These are phyloP conservation scores for Eucalyptus lansdowneana DNA, from an alignment of 345 rosid genomes.

Conservation along the genomic window DNA sequence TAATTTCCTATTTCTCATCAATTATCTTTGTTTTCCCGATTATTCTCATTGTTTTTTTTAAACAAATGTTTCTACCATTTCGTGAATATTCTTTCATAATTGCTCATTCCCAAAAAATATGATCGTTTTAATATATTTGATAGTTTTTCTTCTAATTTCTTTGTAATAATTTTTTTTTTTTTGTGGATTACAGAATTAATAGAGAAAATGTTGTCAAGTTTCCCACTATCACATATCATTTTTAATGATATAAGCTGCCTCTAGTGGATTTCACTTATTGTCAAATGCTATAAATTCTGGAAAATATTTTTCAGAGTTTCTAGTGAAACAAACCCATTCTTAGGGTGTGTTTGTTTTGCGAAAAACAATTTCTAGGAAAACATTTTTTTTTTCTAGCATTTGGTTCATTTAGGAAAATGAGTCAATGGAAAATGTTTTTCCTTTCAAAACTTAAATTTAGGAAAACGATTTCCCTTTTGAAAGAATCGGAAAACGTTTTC, in stretches of 20 bases:
- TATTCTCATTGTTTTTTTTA: too few species aligned
- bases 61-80: neutral
- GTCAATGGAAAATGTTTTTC: too few species aligned
- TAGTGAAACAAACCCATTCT: neutral
- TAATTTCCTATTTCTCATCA: neutral
- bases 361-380: too few species aligned
- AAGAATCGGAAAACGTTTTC: too few species aligned
- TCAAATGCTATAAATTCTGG: neutral
- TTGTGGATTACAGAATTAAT: neutral
- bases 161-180: too few species aligned
- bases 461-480: too few species aligned
- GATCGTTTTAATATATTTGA: neutral
- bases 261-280: neutral
- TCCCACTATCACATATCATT: neutral
- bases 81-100: neutral
- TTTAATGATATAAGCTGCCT: neutral
- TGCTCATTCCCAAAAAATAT: neutral
- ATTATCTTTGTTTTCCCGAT: too few species aligned
- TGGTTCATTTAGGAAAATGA: too few species aligned
- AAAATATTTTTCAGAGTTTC: too few species aligned
- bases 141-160: neutral
- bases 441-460: too few species aligned
- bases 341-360: too few species aligned
- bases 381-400: too few species aligned
- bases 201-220: neutral